Percentiles rank a stretch among this genome's conserved stretches.
phyloP scores from a whole-genome alignment of 2,329 filamentous ascomycete species.

The Epichloe scottii region DNA sequence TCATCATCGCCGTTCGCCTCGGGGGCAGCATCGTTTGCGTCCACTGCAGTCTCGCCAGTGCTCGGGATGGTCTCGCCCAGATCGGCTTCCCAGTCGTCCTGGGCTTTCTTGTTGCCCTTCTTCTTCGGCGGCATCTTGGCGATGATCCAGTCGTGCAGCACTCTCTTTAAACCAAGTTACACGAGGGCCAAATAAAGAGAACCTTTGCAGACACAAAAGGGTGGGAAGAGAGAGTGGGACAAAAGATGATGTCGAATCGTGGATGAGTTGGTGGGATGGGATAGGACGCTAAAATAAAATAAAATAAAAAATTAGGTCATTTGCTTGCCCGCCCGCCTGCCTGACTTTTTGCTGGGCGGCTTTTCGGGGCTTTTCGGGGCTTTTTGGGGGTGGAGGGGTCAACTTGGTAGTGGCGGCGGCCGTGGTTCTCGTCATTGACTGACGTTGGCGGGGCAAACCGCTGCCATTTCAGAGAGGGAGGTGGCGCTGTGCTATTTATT shows the following conservation, averaged over 20 bases:
- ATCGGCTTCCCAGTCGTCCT: conserved; percentile 92
- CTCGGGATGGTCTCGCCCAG: conserved; percentile 67
- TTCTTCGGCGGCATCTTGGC: conserved; percentile 81
- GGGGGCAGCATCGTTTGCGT: conserved; percentile 25
- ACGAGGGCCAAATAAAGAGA: background rate
- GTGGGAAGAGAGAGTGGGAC: background rate
- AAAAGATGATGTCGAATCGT: background rate
- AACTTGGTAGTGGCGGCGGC: too few relatives aligned
- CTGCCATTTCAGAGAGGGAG: too few relatives aligned
- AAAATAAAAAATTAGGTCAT: background rate
- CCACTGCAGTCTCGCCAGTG: conserved; percentile 34
- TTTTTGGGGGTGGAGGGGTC: too few relatives aligned
- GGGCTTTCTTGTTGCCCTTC: conserved; percentile 71
- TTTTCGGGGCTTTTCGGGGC: too few relatives aligned
- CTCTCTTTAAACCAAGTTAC: background rate
- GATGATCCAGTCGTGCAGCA: conserved; percentile 9
- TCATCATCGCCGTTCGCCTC: conserved; percentile 42
- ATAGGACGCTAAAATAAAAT: background rate
- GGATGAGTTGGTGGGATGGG: background rate
- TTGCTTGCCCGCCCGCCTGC: background rate
- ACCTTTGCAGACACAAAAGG: background rate
- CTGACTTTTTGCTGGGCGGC: too few relatives aligned
- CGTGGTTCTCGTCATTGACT: too few relatives aligned
- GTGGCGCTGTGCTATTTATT: too few relatives aligned
- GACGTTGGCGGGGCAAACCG: too few relatives aligned